Evolutionary conservation across 306 rosid genomes (phyloP), one percentile per base, ranked within the genome.

Genomic region (Sechiopsis laciniata): DNA sequence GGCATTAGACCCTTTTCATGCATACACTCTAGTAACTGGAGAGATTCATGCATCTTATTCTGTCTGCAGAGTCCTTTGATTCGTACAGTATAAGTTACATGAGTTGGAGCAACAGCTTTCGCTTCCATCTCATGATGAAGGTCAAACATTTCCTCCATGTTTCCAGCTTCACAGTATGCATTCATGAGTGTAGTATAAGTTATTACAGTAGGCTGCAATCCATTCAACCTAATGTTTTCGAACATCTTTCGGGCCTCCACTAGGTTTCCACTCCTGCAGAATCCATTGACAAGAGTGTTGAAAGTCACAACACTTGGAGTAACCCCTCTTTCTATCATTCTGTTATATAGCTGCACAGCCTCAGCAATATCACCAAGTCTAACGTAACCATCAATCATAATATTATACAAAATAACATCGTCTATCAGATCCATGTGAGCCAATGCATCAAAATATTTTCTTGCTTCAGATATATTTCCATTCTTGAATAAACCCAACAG

Each of bases 181-280:
- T 85, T 83, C 85, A 85, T 80, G 15, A 85, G 87, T 60, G 78
- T 85, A 54, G 89, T 85, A 67, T 80, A 85, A 57, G 83, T 85
- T 63, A 85, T 75, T 21, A 59, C 82, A 71, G 73, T 80, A 42
- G 87, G 89, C 22, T 55, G 74, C 70, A 83, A 72, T 56, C 85
- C 85, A 57, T 71, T 76, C 75, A 76, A 71, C 82, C 76, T 79
- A 35, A 76, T 83, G 69, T 32, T 51, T 37, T 76, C 73, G 63
- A 85, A 74, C 65, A 85, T 73, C 57, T 42, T 63, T 32, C 35
- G 66, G 69, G 87, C 89, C 80, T 80, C 81, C 7, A 45, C 75
- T 40, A 83, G 79, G 71, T 76, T 81, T 62, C 83, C 84, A 48
- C 3, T 76, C 55, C 77, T 83, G 73, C 89, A 85, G 70, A 81